phyloP scores from a whole-genome alignment of 768 basidiomycete genomes.

The Mycena epipterygia region DNA sequence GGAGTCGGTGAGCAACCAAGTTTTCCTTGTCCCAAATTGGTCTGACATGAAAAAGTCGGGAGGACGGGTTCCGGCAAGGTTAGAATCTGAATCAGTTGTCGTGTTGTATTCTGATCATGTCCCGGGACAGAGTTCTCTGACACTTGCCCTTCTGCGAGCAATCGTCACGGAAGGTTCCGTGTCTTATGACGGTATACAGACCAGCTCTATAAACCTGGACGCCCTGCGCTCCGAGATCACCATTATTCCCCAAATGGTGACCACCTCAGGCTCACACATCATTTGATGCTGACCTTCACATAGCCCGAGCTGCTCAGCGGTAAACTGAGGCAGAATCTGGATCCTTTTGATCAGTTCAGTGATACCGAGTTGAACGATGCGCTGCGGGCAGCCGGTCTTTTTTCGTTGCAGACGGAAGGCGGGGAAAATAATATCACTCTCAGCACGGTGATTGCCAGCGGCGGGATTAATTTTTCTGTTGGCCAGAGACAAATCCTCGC shows the following conservation, averaged over 20 bases:
- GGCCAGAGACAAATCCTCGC: constrained; percentile 64
- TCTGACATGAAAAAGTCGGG: constrained; percentile 48
- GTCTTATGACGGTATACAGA: constrained; percentile 57
- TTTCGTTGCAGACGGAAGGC: constrained; percentile 48
- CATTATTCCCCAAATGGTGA: constrained; percentile 51
- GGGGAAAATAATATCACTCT: constrained; percentile 41
- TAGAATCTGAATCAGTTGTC: neutral
- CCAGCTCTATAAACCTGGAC: constrained; percentile 57
- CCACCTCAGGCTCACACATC: neutral
- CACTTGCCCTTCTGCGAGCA: constrained; percentile 64
- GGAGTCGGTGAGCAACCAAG: constrained; percentile 56
- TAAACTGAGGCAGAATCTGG: constrained; percentile 59
- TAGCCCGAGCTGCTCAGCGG: constrained; percentile 56
- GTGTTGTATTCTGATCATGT: neutral
- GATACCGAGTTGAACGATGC: constrained; percentile 53
- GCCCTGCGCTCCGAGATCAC: constrained; percentile 59
- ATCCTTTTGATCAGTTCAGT: constrained; percentile 61
- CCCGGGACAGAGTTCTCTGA: constrained; percentile 64
- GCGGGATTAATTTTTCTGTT: constrained; percentile 48
- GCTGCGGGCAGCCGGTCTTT: constrained; percentile 51
- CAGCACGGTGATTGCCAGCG: constrained; percentile 11
- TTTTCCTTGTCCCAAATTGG: neutral
- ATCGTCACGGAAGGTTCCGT: constrained; percentile 51
- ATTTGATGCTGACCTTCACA: neutral
- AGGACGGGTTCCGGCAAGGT: constrained; percentile 64